A percentile compares a stretch with the other conserved stretches of the same genome.
Conservation (phyloP, 441 rosid genomes). For the Gossypium schwendimanii region DNA sequence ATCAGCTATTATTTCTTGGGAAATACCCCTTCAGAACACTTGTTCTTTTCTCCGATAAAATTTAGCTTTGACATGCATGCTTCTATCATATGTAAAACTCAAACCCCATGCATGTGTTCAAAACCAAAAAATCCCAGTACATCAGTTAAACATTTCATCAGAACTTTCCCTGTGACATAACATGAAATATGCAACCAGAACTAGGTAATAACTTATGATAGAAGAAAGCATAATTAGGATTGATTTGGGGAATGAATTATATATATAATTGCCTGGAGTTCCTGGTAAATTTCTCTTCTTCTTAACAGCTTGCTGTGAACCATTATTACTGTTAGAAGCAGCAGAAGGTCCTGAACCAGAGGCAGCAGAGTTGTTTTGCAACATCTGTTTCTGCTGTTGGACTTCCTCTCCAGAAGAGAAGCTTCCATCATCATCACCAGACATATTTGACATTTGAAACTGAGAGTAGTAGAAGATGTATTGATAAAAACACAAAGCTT, state of each 20-base stretch:
- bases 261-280: constrained; percentile 49
- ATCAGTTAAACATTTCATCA: not conserved
- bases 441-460: constrained; percentile 46
- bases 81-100: not conserved
- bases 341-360: constrained; percentile 22
- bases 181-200: not conserved
- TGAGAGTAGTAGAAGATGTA: not conserved
- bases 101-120: not conserved
- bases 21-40: not conserved
- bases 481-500: not conserved
- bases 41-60: not conserved
- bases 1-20: not conserved
- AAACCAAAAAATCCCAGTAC: not conserved
- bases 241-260: not conserved
- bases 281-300: constrained; percentile 71
- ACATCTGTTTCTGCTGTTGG: constrained; percentile 28
- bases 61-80: constrained; percentile 7
- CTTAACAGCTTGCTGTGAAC: constrained; percentile 35
- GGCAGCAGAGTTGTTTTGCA: constrained; percentile 23
- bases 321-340: constrained; percentile 26
- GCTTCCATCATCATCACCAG: constrained; percentile 62
- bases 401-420: constrained; percentile 64
- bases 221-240: not conserved
- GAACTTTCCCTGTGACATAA: not conserved
- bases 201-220: not conserved